A percentile compares a stretch with the other conserved stretches of the same genome.
Conservation (phyloP, 257 asterid genomes). For the Anisodus acutangulus region DNA sequence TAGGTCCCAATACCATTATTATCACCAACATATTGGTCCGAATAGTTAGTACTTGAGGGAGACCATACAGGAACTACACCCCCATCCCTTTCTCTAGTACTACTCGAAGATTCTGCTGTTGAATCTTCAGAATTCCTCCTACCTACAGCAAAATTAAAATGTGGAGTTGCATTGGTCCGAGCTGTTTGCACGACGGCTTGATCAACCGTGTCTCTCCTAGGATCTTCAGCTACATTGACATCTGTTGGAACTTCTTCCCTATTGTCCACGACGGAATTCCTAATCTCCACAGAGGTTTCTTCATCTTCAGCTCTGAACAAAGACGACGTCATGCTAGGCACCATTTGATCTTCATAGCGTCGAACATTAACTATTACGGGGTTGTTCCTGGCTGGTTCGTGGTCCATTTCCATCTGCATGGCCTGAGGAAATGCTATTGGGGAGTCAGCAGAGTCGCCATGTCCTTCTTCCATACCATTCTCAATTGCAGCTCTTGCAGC, state of each 20-base stretch:
- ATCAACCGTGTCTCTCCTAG: slow-evolving; percentile 40
- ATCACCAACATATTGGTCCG: slow-evolving; percentile 64
- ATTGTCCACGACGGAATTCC: slow-evolving; percentile 50
- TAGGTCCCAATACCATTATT: slow-evolving; percentile 58
- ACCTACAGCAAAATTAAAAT: slow-evolving; percentile 41
- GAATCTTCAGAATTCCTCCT: slow-evolving; percentile 79
- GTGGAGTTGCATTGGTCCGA: slow-evolving; percentile 37
- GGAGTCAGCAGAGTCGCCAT: slow-evolving; percentile 82
- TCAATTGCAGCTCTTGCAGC: slow-evolving; percentile 63
- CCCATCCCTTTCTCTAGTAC: slow-evolving; percentile 66
- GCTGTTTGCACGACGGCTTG: slow-evolving; percentile 35
- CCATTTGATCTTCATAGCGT: slow-evolving; percentile 87
- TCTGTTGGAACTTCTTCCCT: slow-evolving; percentile 88
- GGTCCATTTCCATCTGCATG: slow-evolving; percentile 67
- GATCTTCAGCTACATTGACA: slow-evolving; percentile 49
- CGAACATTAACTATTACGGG: slow-evolving; percentile 42
- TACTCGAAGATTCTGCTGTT: slow-evolving; percentile 81
- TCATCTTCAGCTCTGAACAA: slow-evolving; percentile 65
- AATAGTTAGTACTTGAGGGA: slow-evolving; percentile 64
- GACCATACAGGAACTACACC: slow-evolving; percentile 95
- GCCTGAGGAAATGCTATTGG: slow-evolving; percentile 79
- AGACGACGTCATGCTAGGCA: slow-evolving; percentile 86
- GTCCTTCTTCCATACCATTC: slow-evolving; percentile 90
- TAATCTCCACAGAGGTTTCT: slow-evolving; percentile 55
- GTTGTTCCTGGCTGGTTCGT: slow-evolving; percentile 59